phyloP scores from a whole-genome alignment of 1,139 yeast genomes.

The Hansenula sp. region DNA sequence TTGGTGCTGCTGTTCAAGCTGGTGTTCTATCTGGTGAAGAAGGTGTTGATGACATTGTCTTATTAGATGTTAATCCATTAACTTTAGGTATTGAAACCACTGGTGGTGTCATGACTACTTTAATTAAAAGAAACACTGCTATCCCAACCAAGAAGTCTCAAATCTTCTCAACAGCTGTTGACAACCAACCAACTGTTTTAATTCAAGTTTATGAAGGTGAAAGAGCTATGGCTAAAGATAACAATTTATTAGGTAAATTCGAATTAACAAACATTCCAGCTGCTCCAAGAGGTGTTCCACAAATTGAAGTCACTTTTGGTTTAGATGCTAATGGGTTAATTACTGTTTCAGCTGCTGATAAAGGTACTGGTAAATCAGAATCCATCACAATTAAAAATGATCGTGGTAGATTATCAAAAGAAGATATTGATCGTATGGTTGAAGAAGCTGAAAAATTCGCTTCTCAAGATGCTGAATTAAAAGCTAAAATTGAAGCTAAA shows the following conservation, averaged over 20 bases:
- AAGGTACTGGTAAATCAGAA: slow-evolving; percentile 94
- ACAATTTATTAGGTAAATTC: slow-evolving; percentile 91
- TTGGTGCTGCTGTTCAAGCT: slow-evolving; percentile 81
- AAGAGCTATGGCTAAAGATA: slow-evolving; percentile 90
- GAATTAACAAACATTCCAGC: slow-evolving; percentile 92
- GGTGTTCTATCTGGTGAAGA: slow-evolving; percentile 87
- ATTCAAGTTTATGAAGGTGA: slow-evolving; percentile 94
- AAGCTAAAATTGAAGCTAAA: slow-evolving; percentile 81
- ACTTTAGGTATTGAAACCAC: slow-evolving; percentile 93
- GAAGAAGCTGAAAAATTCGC: slow-evolving; percentile 92
- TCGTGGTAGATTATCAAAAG: slow-evolving; percentile 92
- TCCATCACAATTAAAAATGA: slow-evolving; percentile 94
- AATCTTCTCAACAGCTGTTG: slow-evolving; percentile 87
- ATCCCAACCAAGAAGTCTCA: slow-evolving; percentile 93
- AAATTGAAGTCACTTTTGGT: slow-evolving; percentile 90
- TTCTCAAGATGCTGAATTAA: slow-evolving; percentile 78
- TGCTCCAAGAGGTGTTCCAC: slow-evolving; percentile 96
- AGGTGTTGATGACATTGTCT: slow-evolving; percentile 76
- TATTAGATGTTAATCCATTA: slow-evolving; percentile 86
- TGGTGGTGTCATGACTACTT: slow-evolving; percentile 94
- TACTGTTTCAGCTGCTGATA: slow-evolving; percentile 91
- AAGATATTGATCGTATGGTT: slow-evolving; percentile 91
- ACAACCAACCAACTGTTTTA: slow-evolving; percentile 92
- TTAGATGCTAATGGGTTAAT: slow-evolving; percentile 91
- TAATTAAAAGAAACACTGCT: slow-evolving; percentile 88